Conservation (phyloP, 2,329 filamentous ascomycete genomes). For the Pseudocercospora ulei region DNA sequence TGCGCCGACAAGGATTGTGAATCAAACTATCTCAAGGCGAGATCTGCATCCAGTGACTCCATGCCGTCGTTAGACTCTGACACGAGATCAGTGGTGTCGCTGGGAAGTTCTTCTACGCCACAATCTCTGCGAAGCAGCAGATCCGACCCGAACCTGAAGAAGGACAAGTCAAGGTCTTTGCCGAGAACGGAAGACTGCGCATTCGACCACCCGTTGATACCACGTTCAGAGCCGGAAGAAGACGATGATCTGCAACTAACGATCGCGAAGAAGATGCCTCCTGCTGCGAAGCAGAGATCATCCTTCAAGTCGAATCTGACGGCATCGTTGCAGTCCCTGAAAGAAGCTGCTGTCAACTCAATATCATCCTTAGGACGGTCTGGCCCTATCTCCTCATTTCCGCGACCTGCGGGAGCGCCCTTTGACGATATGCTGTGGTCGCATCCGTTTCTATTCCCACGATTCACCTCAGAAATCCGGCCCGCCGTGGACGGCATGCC, state of each 20-base stretch:
- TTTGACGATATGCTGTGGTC: conserved; percentile 51
- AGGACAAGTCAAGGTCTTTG: conserved; percentile 43
- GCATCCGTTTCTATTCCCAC: conserved; percentile 49
- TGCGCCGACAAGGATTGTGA: conserved; percentile 37
- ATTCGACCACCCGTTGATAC: conserved; percentile 49
- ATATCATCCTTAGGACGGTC: conserved; percentile 48
- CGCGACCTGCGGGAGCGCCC: conserved; percentile 16
- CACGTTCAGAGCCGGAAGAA: conserved; percentile 31
- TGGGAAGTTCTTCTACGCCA: conserved; percentile 39
- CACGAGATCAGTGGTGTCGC: conserved; percentile 42
- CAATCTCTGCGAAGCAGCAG: conserved; percentile 32
- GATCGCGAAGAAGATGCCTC: conserved; percentile 25
- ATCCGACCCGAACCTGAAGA: conserved; percentile 37
- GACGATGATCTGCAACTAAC: conserved; percentile 31
- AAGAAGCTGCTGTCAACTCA: conserved; percentile 49
- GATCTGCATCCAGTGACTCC: conserved; percentile 51
- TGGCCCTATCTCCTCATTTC: conserved; percentile 17
- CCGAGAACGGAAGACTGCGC: conserved; percentile 47
- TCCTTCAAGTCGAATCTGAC: conserved; percentile 56
- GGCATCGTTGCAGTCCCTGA: conserved; percentile 52
- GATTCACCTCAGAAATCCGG: conserved; percentile 52
- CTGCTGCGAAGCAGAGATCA: conserved; percentile 38
- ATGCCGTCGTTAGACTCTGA: conserved; percentile 46
- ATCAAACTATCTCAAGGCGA: conserved; percentile 38
- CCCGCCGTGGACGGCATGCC: conserved; percentile 47